Conservation (phyloP, 345 rosid genomes). For the Melaleuca alternifolia region DNA sequence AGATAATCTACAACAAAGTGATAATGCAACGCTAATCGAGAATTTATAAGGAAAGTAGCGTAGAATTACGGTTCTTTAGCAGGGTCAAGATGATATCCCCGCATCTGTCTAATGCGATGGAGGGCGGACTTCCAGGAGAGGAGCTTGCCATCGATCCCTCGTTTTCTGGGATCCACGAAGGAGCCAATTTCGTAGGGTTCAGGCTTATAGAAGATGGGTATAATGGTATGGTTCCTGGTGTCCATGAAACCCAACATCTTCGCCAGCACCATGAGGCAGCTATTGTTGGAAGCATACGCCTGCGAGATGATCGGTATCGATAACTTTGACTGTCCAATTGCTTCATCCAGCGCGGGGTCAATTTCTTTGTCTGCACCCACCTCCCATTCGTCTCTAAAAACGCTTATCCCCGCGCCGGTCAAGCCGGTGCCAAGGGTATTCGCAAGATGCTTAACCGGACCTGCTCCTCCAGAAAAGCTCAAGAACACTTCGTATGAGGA, state of each 20-base stretch:
- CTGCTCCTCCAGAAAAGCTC: background rate
- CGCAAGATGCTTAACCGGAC: background rate
- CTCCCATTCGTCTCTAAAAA: background rate
- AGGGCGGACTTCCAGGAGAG: background rate
- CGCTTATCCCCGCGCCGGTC: background rate
- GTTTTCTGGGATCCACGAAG: background rate
- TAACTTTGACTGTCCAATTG: background rate
- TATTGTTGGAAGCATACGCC: background rate
- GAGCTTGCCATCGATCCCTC: background rate
- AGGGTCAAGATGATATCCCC: too few species aligned
- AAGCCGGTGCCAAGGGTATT: background rate
- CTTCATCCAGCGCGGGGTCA: background rate
- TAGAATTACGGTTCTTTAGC: too few species aligned
- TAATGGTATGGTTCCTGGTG: background rate
- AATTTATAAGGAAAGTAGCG: too few species aligned
- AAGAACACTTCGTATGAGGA: constrained; percentile 1
- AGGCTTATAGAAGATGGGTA: background rate
- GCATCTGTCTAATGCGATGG: too few species aligned
- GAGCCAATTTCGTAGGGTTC: background rate
- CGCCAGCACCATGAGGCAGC: background rate
- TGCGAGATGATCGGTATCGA: background rate
- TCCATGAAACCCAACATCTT: background rate
- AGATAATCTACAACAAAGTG: too few species aligned
- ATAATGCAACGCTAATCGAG: too few species aligned
- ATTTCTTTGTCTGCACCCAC: background rate